Evolutionary conservation across 169 alveolate genomes (phyloP), one percentile per base, ranked within the genome.

Genomic region (Theileria equi): DNA sequence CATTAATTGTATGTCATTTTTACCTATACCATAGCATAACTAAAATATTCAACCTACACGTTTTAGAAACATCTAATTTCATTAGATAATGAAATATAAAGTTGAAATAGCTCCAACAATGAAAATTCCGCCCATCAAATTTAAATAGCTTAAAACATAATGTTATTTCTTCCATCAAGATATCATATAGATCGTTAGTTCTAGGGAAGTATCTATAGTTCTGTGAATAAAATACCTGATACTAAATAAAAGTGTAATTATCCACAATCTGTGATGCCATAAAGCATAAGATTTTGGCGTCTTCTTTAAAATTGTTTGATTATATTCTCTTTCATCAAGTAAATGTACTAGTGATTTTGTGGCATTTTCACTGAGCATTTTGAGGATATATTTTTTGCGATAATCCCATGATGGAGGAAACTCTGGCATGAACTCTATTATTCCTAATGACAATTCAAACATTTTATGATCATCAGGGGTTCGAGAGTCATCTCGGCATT

Each of bases 361-460:
- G 7, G 45, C 68, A 17, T 38, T 35, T 5, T 25, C 59, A 3
- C 16, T 5, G 5, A 48, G 6, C 41, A 16, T 36, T 23, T 38
- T 61, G 47, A 47, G 13, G 35, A 77, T 25, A 53, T 66, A 77
- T 17, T 50, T 66, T 44, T 67, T 65, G 61, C 86, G 80, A 53
- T 66, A 77, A 32, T 65, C 41, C 86, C 86, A 77, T 2, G 86
- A 55, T 3, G 86, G 81, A 25, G 59, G 29, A 36, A 66, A 77
- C 59, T 77, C 86, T 5, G 81, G 81, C 81, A 77, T 77, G 68
- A 77, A 77, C 5, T 67, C 86, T 34, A 59, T 77, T 0, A 77
- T 65, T 17, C 32, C 86, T 11, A 59, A 11, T 1, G 86, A 77
- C 16, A 77, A 52, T 0, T 32, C 66, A 38, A 77, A 67, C 86